Evolutionary conservation across 164 flowering plant genomes (phyloP).

Genomic region (Stephania yunnanensis): DNA sequence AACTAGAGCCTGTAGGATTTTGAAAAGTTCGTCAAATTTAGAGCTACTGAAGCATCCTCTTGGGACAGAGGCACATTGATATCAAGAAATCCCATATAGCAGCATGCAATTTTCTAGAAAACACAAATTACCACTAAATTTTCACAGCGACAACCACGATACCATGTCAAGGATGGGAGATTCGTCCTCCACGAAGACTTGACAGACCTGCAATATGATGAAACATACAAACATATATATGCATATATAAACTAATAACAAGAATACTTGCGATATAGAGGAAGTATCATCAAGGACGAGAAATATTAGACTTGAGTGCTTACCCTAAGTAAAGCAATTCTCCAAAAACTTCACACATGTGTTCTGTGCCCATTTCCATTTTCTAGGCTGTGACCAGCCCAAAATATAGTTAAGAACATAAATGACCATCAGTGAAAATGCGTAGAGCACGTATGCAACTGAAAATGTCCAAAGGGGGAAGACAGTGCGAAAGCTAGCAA

Average conservation of each 20-base stretch:
- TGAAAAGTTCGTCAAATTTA: not conserved
- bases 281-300: not conserved
- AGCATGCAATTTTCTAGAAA: not conserved
- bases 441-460: slow-evolving; percentile 55
- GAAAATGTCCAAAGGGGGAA: slow-evolving; percentile 78
- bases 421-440: slow-evolving; percentile 64
- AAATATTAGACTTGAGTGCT: not conserved
- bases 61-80: not conserved
- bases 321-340: not conserved
- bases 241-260: not conserved
- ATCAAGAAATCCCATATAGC: not conserved
- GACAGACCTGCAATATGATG: not conserved
- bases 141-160: not conserved
- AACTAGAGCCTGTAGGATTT: not conserved
- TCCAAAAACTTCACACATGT: not conserved
- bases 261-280: not conserved
- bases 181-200: not conserved
- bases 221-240: not conserved
- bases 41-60: not conserved
- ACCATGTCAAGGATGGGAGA: not conserved
- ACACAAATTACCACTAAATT: not conserved
- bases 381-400: slow-evolving; percentile 54
- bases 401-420: slow-evolving; percentile 60
- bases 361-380: not conserved
- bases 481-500: slow-evolving; percentile 64